Evolutionary conservation across 768 basidiomycete genomes (phyloP), one percentile per base, ranked within the genome.

Genomic region (Suillus sp.): DNA sequence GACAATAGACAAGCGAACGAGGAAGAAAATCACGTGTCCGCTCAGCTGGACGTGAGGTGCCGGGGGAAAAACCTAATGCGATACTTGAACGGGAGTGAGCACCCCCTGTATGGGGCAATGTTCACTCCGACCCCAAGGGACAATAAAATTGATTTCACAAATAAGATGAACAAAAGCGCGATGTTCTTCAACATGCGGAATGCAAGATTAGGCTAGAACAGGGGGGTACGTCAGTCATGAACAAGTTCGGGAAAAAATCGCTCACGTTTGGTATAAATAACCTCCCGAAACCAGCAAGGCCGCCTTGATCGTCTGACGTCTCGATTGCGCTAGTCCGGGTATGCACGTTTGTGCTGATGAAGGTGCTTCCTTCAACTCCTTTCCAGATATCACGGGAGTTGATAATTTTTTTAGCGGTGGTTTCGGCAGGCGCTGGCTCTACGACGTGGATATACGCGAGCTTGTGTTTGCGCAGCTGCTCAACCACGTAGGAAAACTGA

Each of bases 391-490:
- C 63, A 16, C 81, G 75, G 34, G 84, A 54, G 64, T 83, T 79
- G 59, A 80, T 84, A 1, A 76, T 75, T 8, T 13, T 25, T 2
- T 69, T 71, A 18, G 27, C 34, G 14, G 72, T 38, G 74, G 8
- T 3, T 8, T 50, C 48, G 9, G 1, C 27, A 20, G 27, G 50
- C 50, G 76, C 72, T 11, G 81, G 76, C 64, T 86, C 83, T 47
- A 79, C 69, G 25, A 81, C 65, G 64, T 87, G 86, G 5, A 88
- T 65, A 71, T 87, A 89, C 0, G 84, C 84, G 27, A 84, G 69
- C 9, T 71, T 64, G 25, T 75, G 74, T 48, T 71, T 64, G n/a
- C 67, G 70, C 30, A 89, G 63, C 47, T 79, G 60, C 6, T 74
- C 60, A 25, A 83, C 78, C 38, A 89, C 65, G 71, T 87, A 79